These are phyloP conservation scores for Hylodesmum podocarpum DNA, from an alignment of 306 rosid genomes.

Conservation along the genomic window DNA sequence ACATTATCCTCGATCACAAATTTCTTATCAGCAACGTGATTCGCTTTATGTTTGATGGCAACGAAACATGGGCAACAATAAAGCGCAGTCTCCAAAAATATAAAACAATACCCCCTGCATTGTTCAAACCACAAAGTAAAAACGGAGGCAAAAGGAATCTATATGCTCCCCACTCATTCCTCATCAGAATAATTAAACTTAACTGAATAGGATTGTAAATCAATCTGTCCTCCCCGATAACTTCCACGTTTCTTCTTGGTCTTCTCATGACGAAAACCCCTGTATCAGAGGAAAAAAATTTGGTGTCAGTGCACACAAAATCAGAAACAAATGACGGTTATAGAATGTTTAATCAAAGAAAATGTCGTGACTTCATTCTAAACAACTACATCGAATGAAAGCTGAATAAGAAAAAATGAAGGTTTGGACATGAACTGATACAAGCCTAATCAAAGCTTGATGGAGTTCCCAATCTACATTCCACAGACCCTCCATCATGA, in stretches of 20 bases:
- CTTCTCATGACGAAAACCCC: conserved; percentile 97
- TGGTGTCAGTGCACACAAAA: background rate
- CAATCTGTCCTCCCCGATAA: conserved; percentile 89
- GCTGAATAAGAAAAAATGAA: background rate
- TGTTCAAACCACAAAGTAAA: background rate
- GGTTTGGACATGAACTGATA: too few species aligned
- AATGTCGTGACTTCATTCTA: background rate
- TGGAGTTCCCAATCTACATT: too few species aligned
- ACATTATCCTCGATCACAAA: background rate
- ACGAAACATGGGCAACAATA: background rate
- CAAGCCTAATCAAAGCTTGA: too few species aligned
- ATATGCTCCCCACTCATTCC: conserved; percentile 38
- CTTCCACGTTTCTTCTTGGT: conserved; percentile 96
- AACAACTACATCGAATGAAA: background rate
- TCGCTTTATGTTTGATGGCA: background rate
- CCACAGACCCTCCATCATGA: too few species aligned
- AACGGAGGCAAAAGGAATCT: background rate
- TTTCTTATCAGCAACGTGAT: background rate
- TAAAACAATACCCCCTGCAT: background rate
- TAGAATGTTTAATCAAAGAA: background rate
- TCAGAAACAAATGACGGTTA: background rate
- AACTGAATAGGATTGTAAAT: conserved; percentile 76
- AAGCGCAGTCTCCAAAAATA: background rate
- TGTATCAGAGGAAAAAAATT: conserved; percentile 18
- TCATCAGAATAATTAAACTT: conserved; percentile 88